Percentiles rank a stretch among this genome's conserved stretches.
Conservation (phyloP, 768 basidiomycete genomes). For the Phlebiopsis flavidoalba region DNA sequence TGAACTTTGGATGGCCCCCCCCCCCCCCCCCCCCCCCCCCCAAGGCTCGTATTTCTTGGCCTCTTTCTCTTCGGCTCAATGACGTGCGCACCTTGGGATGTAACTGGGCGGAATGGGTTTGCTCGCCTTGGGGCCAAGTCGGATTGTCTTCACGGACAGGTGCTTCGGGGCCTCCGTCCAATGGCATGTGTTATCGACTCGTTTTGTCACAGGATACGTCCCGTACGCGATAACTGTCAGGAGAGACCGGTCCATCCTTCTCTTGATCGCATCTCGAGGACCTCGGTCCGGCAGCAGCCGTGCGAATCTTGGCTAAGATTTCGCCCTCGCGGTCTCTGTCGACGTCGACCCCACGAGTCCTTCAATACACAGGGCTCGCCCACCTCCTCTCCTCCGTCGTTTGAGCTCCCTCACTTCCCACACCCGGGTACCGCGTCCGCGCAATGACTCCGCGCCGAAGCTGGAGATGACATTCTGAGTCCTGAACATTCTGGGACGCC, state of each 20-base stretch:
- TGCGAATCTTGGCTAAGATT: not conserved
- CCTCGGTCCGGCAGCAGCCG: too few relatives aligned
- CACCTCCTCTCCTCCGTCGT: not conserved
- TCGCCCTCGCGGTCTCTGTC: not conserved
- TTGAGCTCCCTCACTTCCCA: constrained; percentile 7
- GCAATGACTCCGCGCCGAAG: constrained; percentile 8
- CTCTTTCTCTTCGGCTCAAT: not conserved
- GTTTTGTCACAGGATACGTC: not conserved
- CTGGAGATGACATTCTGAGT: constrained; percentile 1
- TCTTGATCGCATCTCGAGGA: not conserved
- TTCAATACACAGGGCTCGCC: constrained; percentile 6
- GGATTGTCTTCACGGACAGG: not conserved
- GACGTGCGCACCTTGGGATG: not conserved
- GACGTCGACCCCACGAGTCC: constrained; percentile 10
- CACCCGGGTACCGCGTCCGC: constrained; percentile 12
- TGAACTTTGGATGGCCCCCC: not conserved
- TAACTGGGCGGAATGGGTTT: not conserved
- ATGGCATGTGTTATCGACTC: not conserved
- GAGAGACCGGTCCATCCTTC: not conserved
- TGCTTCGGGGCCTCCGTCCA: too few relatives aligned
- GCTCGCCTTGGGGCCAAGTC: not conserved
- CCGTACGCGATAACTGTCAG: not conserved
- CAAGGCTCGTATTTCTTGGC: not conserved
- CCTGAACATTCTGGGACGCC: not conserved
- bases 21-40: too few relatives aligned